Conservation (phyloP, 257 asterid species). For the Solanum pinnatisectum region DNA sequence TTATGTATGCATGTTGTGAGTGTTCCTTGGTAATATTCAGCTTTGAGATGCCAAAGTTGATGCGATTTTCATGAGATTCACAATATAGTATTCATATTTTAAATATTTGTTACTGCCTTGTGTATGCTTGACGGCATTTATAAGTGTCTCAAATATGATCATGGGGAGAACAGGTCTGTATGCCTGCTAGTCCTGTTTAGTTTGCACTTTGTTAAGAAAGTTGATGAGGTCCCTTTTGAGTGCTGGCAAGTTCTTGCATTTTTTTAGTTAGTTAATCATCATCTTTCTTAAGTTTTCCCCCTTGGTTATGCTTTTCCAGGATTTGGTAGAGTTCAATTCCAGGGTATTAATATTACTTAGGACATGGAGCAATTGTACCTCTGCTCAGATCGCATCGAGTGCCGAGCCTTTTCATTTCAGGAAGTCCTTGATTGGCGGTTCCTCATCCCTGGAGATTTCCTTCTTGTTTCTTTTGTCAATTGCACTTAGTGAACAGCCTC, state of each 20-base stretch:
- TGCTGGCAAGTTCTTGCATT: background rate
- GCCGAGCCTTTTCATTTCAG: conserved; percentile 60
- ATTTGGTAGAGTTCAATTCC: conserved; percentile 29
- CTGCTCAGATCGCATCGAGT: conserved; percentile 67
- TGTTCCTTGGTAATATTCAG: background rate
- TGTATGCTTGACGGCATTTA: background rate
- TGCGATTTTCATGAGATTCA: background rate
- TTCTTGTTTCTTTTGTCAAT: conserved; percentile 83
- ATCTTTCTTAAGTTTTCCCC: background rate
- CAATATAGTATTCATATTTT: background rate
- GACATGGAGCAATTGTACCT: conserved; percentile 88
- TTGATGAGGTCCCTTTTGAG: background rate
- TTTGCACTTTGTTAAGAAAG: background rate
- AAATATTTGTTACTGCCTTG: background rate
- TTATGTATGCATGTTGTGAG: background rate
- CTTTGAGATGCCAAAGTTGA: background rate
- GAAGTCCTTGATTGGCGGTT: conserved; percentile 89
- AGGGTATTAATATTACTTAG: conserved; percentile 40
- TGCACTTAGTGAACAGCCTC: conserved; percentile 67
- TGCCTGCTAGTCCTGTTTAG: background rate
- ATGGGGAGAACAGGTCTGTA: background rate
- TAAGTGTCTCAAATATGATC: background rate
- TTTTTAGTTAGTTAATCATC: background rate
- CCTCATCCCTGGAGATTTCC: conserved; percentile 65
- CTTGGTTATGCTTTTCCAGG: conserved; percentile 30